These are phyloP conservation scores for Podospora pseudopauciseta DNA, from an alignment of 495 filamentous ascomycete species.

Conservation along the genomic window DNA sequence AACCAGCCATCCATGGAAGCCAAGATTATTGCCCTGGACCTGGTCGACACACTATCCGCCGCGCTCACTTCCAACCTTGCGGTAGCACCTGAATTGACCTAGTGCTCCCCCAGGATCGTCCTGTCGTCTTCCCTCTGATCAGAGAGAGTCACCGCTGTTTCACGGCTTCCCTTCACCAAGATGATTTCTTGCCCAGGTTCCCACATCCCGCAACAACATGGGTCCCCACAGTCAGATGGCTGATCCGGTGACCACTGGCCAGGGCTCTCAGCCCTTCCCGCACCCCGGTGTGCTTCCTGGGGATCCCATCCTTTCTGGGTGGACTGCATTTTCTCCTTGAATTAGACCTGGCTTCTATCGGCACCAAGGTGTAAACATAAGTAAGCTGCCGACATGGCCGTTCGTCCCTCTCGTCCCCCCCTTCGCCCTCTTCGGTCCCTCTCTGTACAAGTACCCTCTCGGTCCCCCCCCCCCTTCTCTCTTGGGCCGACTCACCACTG, in stretches of 20 bases:
- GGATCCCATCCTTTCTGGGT: constrained; percentile 19
- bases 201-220: constrained; percentile 18
- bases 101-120: constrained; percentile 31
- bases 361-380: constrained; percentile 9
- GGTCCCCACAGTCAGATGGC: constrained; percentile 37
- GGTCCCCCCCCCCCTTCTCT: constrained; percentile 1
- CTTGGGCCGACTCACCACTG: not conserved
- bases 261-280: constrained; percentile 32
- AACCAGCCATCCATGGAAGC: constrained; percentile 17
- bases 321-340: constrained; percentile 11
- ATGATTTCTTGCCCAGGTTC: constrained; percentile 27
- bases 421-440: not conserved
- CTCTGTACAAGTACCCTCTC: constrained; percentile 12
- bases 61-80: constrained; percentile 28
- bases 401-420: not conserved
- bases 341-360: constrained; percentile 1
- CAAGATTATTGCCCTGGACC: constrained; percentile 23
- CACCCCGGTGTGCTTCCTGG: constrained; percentile 23
- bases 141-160: constrained; percentile 37
- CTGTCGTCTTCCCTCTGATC: constrained; percentile 22
- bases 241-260: constrained; percentile 38
- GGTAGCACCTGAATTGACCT: constrained; percentile 32
- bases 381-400: constrained; percentile 6
- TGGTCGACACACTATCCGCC: constrained; percentile 20
- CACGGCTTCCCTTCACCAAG: constrained; percentile 21